These are phyloP conservation scores for Pseudogymnoascus sp. DNA, from an alignment of 2,329 filamentous ascomycete genomes.

Conservation along the genomic window DNA sequence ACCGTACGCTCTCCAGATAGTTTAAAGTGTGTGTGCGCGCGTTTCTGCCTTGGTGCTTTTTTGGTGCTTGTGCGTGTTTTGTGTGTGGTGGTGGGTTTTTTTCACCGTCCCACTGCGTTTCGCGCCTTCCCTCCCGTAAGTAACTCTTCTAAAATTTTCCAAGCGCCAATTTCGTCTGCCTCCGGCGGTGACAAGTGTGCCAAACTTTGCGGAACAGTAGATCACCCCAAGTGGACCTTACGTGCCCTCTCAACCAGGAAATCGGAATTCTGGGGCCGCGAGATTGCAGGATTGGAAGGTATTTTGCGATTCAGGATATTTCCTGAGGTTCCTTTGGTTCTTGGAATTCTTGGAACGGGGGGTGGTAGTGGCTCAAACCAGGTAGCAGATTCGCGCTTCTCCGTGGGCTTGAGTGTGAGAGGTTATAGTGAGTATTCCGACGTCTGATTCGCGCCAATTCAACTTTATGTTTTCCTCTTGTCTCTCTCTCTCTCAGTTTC, in stretches of 20 bases:
- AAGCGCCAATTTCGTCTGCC: background rate
- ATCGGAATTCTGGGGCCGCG: background rate
- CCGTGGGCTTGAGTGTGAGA: background rate
- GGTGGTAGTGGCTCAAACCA: background rate
- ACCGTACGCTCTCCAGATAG: background rate
- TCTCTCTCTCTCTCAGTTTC: background rate
- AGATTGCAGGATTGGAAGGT: background rate
- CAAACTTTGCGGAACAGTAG: background rate
- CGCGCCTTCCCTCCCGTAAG: slow-evolving; percentile 4
- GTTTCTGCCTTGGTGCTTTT: background rate
- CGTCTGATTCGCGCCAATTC: background rate
- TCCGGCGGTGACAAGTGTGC: background rate
- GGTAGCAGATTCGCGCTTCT: background rate
- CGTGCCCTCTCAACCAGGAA: background rate
- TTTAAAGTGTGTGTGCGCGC: background rate
- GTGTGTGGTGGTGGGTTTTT: background rate
- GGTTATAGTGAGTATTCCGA: background rate
- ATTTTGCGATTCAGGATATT: background rate
- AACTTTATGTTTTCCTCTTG: background rate
- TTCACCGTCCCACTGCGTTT: background rate
- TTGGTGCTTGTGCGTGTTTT: background rate
- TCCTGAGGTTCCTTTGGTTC: background rate
- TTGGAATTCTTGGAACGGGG: background rate
- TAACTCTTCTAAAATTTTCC: background rate
- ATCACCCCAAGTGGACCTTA: background rate